Evolutionary conservation across 352 stramenopile genomes (phyloP).

Genomic region (Phytophthora tubulina): DNA sequence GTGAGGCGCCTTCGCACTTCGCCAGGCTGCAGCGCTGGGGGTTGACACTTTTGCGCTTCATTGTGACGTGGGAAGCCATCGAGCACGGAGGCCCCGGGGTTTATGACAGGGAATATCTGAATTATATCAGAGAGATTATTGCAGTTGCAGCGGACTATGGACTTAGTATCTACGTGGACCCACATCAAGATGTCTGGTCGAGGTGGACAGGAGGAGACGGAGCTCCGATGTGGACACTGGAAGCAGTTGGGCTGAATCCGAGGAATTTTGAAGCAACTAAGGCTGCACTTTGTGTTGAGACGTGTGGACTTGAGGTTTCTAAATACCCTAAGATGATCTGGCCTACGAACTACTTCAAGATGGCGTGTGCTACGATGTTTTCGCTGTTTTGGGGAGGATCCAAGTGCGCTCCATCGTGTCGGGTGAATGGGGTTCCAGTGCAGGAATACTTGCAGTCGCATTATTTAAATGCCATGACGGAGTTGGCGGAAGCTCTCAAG

Average conservation of each 20-base stretch:
- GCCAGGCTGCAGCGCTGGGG: slow-evolving; percentile 82
- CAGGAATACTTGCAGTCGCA: slow-evolving; percentile 91
- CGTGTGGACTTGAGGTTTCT: slow-evolving; percentile 40
- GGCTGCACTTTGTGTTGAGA: slow-evolving; percentile 81
- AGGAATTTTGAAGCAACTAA: slow-evolving; percentile 79
- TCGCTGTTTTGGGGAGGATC: slow-evolving; percentile 91
- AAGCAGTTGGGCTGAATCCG: slow-evolving; percentile 80
- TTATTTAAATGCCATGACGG: slow-evolving; percentile 81
- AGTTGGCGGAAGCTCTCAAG: slow-evolving; percentile 67
- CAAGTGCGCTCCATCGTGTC: slow-evolving; percentile 71
- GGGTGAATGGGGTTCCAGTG: slow-evolving; percentile 79
- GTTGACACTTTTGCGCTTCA: slow-evolving; percentile 83
- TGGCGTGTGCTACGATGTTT: slow-evolving; percentile 92
- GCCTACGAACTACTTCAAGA: slow-evolving; percentile 93
- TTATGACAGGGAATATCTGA: slow-evolving; percentile 89
- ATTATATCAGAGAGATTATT: slow-evolving; percentile 77
- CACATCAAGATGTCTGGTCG: slow-evolving; percentile 94
- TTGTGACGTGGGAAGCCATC: slow-evolving; percentile 93
- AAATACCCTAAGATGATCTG: slow-evolving; percentile 93
- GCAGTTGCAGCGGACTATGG: slow-evolving; percentile 65
- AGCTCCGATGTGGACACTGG: slow-evolving; percentile 91
- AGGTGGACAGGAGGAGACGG: slow-evolving; percentile 92
- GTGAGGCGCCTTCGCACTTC: slow-evolving; percentile 85
- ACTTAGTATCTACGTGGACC: slow-evolving; percentile 92
- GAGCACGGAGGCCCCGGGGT: slow-evolving; percentile 84